phyloP scores from a whole-genome alignment of 257 asterid genomes.

The Primulina huaijiensis region DNA sequence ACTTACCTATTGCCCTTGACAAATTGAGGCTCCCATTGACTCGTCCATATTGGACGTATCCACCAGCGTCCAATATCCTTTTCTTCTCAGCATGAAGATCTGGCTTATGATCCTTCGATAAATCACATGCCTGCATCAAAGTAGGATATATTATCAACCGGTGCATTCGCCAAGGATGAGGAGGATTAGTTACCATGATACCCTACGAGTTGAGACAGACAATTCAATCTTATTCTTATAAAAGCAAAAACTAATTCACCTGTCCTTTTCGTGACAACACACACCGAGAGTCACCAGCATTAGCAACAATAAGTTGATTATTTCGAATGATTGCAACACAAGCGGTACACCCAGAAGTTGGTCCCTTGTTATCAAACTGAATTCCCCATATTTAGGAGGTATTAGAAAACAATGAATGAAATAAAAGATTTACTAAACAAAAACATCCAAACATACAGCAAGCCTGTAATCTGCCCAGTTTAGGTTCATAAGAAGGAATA shows the following conservation, averaged over 20 bases:
- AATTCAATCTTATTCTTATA: neutral
- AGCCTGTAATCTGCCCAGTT: constrained; percentile 12
- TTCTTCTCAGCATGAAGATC: constrained; percentile 66
- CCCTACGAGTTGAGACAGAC: constrained; percentile 5
- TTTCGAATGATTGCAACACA: constrained; percentile 70
- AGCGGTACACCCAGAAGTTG: constrained; percentile 86
- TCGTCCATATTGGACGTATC: constrained; percentile 85
- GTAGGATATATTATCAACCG: neutral
- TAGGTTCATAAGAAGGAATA: constrained; percentile 7
- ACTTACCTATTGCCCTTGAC: constrained; percentile 89
- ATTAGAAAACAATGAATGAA: constrained; percentile 17
- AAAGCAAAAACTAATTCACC: constrained; percentile 39
- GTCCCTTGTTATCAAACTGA: constrained; percentile 55
- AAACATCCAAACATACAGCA: constrained; percentile 22
- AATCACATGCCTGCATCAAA: constrained; percentile 58
- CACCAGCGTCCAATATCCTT: constrained; percentile 90
- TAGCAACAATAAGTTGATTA: constrained; percentile 68
- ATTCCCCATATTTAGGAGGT: constrained; percentile 47
- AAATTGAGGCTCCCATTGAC: constrained; percentile 92
- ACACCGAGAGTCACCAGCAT: constrained; percentile 97
- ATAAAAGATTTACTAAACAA: constrained; percentile 1
- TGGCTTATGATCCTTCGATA: constrained; percentile 95
- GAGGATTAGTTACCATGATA: neutral
- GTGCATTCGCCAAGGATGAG: neutral
- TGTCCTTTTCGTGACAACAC: constrained; percentile 73